These are phyloP conservation scores for Danielozyma ontarioensis DNA, from an alignment of 805 yeast species.

Conservation along the genomic window DNA sequence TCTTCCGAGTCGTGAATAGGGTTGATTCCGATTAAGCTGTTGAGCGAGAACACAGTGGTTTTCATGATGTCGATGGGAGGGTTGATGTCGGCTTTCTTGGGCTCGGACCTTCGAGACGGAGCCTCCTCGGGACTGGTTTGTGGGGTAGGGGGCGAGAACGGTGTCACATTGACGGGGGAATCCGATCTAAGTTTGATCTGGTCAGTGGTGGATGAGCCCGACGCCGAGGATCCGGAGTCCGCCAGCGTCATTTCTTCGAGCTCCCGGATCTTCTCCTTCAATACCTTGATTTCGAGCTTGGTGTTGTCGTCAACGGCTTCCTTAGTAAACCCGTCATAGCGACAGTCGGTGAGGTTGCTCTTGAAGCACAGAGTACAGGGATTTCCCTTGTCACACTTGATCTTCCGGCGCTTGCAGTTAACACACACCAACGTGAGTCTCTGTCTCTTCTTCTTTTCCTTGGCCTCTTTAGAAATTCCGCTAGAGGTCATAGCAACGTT, in stretches of 20 bases:
- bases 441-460: conserved; percentile 4
- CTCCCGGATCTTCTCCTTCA: not conserved
- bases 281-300: not conserved
- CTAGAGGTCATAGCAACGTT: too few relatives aligned
- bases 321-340: not conserved
- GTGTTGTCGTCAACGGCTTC: not conserved
- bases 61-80: not conserved
- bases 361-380: conserved; percentile 13
- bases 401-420: conserved; percentile 17
- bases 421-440: conserved; percentile 14
- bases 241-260: not conserved
- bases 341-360: not conserved
- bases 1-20: conserved; percentile 6
- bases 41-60: not conserved
- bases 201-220: too few relatives aligned
- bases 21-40: conserved; percentile 8
- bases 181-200: too few relatives aligned
- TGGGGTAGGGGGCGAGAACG: too few relatives aligned
- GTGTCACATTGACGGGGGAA: too few relatives aligned
- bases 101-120: too few relatives aligned
- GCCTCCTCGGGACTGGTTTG: too few relatives aligned
- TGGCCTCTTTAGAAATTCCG: too few relatives aligned
- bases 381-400: conserved; percentile 16
- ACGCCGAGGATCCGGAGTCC: too few relatives aligned
- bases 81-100: not conserved